Percentiles rank a stretch among this genome's conserved stretches.
Conservation (phyloP, 2,329 filamentous ascomycete species). For the Monosporascus sp. region DNA sequence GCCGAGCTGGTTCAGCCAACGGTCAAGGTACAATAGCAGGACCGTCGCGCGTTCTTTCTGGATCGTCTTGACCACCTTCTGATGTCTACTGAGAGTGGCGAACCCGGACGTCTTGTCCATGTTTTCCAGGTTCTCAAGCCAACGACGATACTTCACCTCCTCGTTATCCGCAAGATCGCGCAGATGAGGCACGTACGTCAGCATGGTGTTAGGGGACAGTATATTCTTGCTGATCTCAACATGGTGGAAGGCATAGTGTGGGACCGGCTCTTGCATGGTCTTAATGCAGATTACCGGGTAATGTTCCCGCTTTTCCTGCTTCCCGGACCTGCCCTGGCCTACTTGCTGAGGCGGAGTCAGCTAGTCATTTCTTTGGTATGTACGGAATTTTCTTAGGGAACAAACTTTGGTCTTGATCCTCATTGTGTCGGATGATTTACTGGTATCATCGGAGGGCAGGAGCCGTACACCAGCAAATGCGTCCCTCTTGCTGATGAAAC, state of each 20-base stretch:
- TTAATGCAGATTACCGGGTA: constrained; percentile 41
- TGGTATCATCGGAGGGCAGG: constrained; percentile 22
- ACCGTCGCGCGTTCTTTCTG: constrained; percentile 47
- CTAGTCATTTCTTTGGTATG: not conserved
- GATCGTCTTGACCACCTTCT: constrained; percentile 45
- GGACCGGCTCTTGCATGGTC: constrained; percentile 47
- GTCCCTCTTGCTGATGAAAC: constrained; percentile 38
- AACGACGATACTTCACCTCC: constrained; percentile 49
- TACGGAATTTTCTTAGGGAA: not conserved
- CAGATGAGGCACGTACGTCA: constrained; percentile 56
- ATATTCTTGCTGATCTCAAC: constrained; percentile 56
- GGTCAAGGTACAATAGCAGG: constrained; percentile 48
- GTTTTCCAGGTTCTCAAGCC: constrained; percentile 52
- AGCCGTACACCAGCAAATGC: constrained; percentile 42
- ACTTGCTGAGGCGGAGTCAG: constrained; percentile 32
- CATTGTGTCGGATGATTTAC: constrained; percentile 35
- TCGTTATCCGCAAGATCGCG: constrained; percentile 53
- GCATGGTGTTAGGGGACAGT: constrained; percentile 53
- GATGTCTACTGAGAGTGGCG: constrained; percentile 45
- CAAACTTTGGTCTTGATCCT: constrained; percentile 47
- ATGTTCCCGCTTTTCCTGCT: constrained; percentile 39
- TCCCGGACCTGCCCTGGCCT: constrained; percentile 30
- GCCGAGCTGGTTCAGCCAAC: constrained; percentile 45
- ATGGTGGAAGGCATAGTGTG: constrained; percentile 55
- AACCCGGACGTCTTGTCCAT: constrained; percentile 55